These are phyloP conservation scores for Endothia cerciana DNA, from an alignment of 2,329 filamentous ascomycete species.

Conservation along the genomic window DNA sequence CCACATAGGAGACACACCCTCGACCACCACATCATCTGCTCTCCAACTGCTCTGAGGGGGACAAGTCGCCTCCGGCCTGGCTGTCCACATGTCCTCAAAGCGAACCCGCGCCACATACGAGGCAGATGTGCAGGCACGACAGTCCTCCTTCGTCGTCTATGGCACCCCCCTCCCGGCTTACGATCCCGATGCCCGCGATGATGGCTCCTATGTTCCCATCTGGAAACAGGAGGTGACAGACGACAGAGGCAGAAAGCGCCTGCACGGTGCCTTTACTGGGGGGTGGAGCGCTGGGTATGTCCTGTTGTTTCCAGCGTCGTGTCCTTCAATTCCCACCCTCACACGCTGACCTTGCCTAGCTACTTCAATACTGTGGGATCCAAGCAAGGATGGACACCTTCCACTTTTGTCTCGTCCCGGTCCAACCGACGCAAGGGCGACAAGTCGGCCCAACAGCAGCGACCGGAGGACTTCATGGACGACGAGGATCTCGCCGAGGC, in stretches of 20 bases:
- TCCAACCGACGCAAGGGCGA: conserved; percentile 73
- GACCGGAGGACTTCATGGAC: conserved; percentile 95
- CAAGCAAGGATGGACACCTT: conserved; percentile 96
- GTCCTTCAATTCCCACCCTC: neutral
- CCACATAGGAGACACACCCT: neutral
- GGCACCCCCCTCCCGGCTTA: conserved; percentile 83
- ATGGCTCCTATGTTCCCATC: conserved; percentile 90
- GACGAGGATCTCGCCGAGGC: conserved; percentile 91
- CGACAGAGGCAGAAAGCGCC: conserved; percentile 83
- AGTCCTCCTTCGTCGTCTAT: conserved; percentile 76
- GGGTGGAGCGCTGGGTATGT: conserved; percentile 93
- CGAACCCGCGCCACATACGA: conserved; percentile 79
- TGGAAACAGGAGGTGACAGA: conserved; percentile 99
- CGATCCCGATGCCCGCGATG: conserved; percentile 78
- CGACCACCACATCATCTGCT: neutral
- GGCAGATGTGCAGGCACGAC: conserved; percentile 67
- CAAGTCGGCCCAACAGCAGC: conserved; percentile 56
- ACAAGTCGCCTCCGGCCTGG: neutral
- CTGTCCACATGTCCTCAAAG: conserved; percentile 71
- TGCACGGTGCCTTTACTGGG: conserved; percentile 96
- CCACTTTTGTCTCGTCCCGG: conserved; percentile 89
- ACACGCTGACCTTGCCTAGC: conserved; percentile 46
- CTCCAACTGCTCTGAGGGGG: neutral
- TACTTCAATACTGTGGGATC: conserved; percentile 99
- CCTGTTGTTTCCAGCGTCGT: neutral